Evolutionary conservation across 2,329 filamentous ascomycete genomes (phyloP), one percentile per base, ranked within the genome.

Genomic region (Arthrobotrys musiformis): DNA sequence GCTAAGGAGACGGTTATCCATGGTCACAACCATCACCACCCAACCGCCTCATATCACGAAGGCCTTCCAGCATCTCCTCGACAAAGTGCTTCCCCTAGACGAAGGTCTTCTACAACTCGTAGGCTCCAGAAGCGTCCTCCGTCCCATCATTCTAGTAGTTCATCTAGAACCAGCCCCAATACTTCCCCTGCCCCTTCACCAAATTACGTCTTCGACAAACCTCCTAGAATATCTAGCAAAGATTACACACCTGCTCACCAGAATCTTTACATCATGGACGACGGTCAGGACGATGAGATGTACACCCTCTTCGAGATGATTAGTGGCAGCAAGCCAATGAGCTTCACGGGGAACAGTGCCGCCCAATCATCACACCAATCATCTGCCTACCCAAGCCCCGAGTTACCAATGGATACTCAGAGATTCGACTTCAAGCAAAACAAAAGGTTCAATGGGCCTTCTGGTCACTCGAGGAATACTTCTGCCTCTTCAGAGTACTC

Each of bases 271-370:
- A 70, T 70, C 40, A 68, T 77, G 46, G 73, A 70, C 17, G 73
- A 77, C 42, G 73, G 73, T 30, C 73, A 77, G 33, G 73, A 70
- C 33, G 66, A 77, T 24, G 73, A 77, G 24, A 77, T 77, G 73
- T 77, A 77, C 44, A 77, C 73, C 2, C 61, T 77, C 11, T 77
- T 77, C 17, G 73, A 77, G 46, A 77, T 77, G 28, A 77, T 77
- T 42, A 77, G 54, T 33, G 73, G 73, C 50, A 77, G 35, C 35
- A 52, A 56, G 15, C 60, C 58, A 9, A 70, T 77, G 50, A 44
- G 9, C 11, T 40, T 54, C 15, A 56, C 15, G 5, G n/a, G 9
- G 11, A 35, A 4, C 2, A 19, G 26, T n/a, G 11, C 50, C n/a
- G n/a, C n/a, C n/a, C n/a, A n/a, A 2, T 28, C 61, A 15, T 52